Base-by-base conservation (phyloP, 1,139 yeast genomes). In the Suhomyces wounanorum region DNA sequence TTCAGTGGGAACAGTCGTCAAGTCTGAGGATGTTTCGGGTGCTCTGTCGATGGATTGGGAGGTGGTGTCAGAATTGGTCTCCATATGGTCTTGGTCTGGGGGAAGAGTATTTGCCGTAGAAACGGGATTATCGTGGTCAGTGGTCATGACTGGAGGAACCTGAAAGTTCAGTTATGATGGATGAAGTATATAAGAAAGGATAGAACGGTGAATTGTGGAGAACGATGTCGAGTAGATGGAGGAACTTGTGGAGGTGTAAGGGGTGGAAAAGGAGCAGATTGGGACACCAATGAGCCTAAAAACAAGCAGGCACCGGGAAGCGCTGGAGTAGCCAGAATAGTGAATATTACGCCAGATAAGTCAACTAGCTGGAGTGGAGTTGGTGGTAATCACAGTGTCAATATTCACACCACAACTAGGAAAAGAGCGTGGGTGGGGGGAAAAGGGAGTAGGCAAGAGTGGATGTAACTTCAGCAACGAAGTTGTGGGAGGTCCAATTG, bases 41-140 rank as follows among this genome's bases (percentile, higher is more conserved):
- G 43, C 21, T n/a, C 35, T 26, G 40, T 31, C 26, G 42, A 44
- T 26, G 39, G 40, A 14, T 9, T 35, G 16, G 40, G 9, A 25
- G 26, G 39, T 11, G 28, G 13, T 17, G 26, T 28, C 38, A 17
- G 43, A 16, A 33, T 33, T 33, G 37, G n/a, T 18, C 37, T 33
- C 37, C 37, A 33, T n/a, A 33, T 33, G 37, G 37, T 33, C 37
- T 2, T 33, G 25, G n/a, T 40, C 42, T 25, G 42, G 6, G 28
- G 42, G 16, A 26, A 26, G 23, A 31, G 30, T 2, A 9, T 25
- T 30, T 10, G n/a, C 21, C 41, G 35, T 26, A 36, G 17, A 33
- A 21, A 44, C 30, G 8, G 50, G 30, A 13, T 17, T 33, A 21
- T 36, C 43, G 37, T 47, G 42, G 23, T 47, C 50, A 30, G 40